Conservation (phyloP, 2,329 filamentous ascomycete genomes). For the Huntiella bhutanensis region DNA sequence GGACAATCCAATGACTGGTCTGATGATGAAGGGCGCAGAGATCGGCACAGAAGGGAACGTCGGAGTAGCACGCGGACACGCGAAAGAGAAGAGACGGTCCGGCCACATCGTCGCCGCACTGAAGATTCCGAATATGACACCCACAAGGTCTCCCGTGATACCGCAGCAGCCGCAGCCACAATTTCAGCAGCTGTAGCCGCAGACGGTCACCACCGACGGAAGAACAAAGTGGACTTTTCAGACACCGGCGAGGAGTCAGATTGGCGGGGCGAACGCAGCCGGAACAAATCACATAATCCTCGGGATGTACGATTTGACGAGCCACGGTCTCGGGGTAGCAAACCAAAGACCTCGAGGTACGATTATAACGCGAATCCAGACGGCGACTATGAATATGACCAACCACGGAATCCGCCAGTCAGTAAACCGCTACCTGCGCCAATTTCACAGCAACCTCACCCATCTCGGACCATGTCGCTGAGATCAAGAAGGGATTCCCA, state of each 20-base stretch:
- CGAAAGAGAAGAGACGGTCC: slow-evolving; percentile 8
- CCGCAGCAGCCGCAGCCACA: slow-evolving; percentile 7
- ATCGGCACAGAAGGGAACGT: slow-evolving; percentile 9
- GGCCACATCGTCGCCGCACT: slow-evolving; percentile 10
- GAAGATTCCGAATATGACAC: slow-evolving; percentile 1
- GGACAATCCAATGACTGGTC: slow-evolving; percentile 10
- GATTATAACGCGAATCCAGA: too few relatives aligned
- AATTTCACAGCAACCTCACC: too few relatives aligned
- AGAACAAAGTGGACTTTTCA: slow-evolving; percentile 1
- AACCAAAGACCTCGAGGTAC: too few relatives aligned
- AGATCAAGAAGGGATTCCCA: too few relatives aligned
- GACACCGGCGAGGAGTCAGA: slow-evolving; percentile 13
- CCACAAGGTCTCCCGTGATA: neutral
- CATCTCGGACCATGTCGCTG: too few relatives aligned
- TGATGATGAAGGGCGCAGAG: slow-evolving; percentile 12
- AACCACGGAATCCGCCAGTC: neutral
- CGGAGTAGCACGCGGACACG: slow-evolving; percentile 8
- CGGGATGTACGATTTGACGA: slow-evolving; percentile 9
- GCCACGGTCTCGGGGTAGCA: too few relatives aligned
- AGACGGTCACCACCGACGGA: neutral
- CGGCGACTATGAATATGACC: slow-evolving; percentile 8
- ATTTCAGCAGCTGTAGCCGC: slow-evolving; percentile 2
- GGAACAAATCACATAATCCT: slow-evolving; percentile 9
- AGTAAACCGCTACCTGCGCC: too few relatives aligned
- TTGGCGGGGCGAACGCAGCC: slow-evolving; percentile 10